phyloP scores from a whole-genome alignment of 1,284 basidiomycete genomes.

The Boletus sp. region DNA sequence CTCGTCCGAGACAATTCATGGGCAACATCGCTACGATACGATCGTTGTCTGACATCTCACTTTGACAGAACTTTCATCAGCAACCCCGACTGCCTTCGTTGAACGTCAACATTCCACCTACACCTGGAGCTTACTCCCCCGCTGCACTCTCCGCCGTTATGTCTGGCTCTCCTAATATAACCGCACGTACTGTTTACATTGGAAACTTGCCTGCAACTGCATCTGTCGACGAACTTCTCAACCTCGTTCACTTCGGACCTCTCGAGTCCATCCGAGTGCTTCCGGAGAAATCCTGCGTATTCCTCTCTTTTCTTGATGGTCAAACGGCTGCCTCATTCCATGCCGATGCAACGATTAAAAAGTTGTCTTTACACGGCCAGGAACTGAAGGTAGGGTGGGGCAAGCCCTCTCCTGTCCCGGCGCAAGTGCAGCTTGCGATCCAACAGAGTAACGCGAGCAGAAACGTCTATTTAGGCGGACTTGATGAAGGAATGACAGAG shows the following conservation, averaged over 20 bases:
- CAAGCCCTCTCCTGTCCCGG: conserved; percentile 83
- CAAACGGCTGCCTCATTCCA: conserved; percentile 91
- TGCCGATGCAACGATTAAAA: conserved; percentile 91
- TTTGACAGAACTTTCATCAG: conserved; percentile 36
- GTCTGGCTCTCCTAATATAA: conserved; percentile 58
- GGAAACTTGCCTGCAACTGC: conserved; percentile 96
- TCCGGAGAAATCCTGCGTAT: conserved; percentile 97
- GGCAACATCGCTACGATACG: background rate
- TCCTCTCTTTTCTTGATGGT: conserved; percentile 94
- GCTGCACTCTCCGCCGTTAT: conserved; percentile 63
- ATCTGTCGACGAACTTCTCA: conserved; percentile 95
- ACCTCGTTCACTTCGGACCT: conserved; percentile 96
- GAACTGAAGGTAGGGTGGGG: conserved; percentile 97
- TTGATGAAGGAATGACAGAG: conserved; percentile 86
- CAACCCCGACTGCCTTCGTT: conserved; percentile 61
- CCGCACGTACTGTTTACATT: conserved; percentile 93
- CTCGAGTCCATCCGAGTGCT: conserved; percentile 93
- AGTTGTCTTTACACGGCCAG: conserved; percentile 84
- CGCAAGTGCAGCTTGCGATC: conserved; percentile 81
- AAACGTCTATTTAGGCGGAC: conserved; percentile 90
- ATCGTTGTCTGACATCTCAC: conserved; percentile 1
- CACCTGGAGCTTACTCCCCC: conserved; percentile 67
- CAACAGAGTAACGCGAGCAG: conserved; percentile 86
- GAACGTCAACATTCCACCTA: conserved; percentile 54
- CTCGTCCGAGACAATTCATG: background rate